These are phyloP conservation scores for Cadophora gregata DNA, from an alignment of 2,329 filamentous ascomycete genomes.

Conservation along the genomic window DNA sequence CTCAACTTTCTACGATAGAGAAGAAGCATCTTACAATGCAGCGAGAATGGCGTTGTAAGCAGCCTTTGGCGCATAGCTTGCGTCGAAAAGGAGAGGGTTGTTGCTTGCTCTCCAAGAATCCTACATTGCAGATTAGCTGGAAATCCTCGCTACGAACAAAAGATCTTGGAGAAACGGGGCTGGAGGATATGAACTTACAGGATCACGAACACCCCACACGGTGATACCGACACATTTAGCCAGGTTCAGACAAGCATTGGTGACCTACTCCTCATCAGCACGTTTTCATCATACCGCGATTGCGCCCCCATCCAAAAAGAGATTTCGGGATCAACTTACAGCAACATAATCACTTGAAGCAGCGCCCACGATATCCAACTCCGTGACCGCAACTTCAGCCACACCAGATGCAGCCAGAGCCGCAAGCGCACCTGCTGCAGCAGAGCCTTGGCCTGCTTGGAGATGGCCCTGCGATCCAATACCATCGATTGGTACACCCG, in stretches of 20 bases:
- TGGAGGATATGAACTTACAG: slow-evolving; percentile 32
- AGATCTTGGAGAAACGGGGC: too few species aligned
- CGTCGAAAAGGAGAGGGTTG: slow-evolving; percentile 61
- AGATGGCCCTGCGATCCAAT: slow-evolving; percentile 52
- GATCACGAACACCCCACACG: slow-evolving; percentile 51
- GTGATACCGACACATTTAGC: slow-evolving; percentile 46
- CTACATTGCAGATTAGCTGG: slow-evolving; percentile 1
- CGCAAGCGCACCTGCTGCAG: slow-evolving; percentile 44
- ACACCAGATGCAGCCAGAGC: slow-evolving; percentile 57
- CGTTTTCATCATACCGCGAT: slow-evolving; percentile 19
- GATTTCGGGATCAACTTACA: slow-evolving; percentile 17
- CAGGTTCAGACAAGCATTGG: slow-evolving; percentile 42
- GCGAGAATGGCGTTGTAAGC: slow-evolving; percentile 53
- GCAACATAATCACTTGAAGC: slow-evolving; percentile 45
- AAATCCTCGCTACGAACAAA: not conserved
- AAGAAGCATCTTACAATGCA: slow-evolving; percentile 24
- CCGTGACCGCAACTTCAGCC: slow-evolving; percentile 66
- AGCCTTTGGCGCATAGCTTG: slow-evolving; percentile 56
- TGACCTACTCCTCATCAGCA: slow-evolving; percentile 29
- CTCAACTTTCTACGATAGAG: not conserved
- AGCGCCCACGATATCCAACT: slow-evolving; percentile 69
- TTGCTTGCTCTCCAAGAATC: slow-evolving; percentile 58
- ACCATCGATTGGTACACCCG: slow-evolving; percentile 69
- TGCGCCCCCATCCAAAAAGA: slow-evolving; percentile 18
- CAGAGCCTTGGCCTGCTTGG: slow-evolving; percentile 25